These are phyloP conservation scores for Olyra latifolia DNA, from an alignment of 176 grass and related monocot species.

Conservation along the genomic window DNA sequence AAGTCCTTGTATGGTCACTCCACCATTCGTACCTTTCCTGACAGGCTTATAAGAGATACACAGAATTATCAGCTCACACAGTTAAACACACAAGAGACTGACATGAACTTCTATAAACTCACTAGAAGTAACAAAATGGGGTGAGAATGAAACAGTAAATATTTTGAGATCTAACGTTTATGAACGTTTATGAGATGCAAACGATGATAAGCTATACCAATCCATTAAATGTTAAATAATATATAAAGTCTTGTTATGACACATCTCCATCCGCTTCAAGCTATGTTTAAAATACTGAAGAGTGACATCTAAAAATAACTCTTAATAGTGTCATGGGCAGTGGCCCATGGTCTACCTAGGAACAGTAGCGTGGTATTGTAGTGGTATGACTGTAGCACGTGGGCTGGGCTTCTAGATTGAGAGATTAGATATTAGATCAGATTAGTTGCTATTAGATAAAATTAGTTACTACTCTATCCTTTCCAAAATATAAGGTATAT, in stretches of 20 bases:
- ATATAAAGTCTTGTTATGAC: not conserved
- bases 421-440: no score
- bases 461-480: no score
- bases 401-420: no score
- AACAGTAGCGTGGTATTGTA: no score
- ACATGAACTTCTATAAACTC: conserved; percentile 5
- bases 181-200: not conserved
- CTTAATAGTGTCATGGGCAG: not conserved
- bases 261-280: not conserved
- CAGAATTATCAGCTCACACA: conserved; percentile 28
- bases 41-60: conserved; percentile 61
- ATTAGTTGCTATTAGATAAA: no score
- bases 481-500: no score
- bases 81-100: conserved; percentile 14
- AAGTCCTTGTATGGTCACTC: conserved; percentile 79
- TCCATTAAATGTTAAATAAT: not conserved
- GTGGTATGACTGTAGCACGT: no score
- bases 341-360: no score
- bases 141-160: not conserved
- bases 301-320: not conserved
- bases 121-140: conserved; percentile 12
- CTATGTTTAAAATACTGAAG: not conserved
- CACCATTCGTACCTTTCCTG: conserved; percentile 87
- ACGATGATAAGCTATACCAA: not conserved
- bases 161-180: not conserved